phyloP scores from a whole-genome alignment of 1,139 yeast genomes.

The Hanseniaspora uvarum region DNA sequence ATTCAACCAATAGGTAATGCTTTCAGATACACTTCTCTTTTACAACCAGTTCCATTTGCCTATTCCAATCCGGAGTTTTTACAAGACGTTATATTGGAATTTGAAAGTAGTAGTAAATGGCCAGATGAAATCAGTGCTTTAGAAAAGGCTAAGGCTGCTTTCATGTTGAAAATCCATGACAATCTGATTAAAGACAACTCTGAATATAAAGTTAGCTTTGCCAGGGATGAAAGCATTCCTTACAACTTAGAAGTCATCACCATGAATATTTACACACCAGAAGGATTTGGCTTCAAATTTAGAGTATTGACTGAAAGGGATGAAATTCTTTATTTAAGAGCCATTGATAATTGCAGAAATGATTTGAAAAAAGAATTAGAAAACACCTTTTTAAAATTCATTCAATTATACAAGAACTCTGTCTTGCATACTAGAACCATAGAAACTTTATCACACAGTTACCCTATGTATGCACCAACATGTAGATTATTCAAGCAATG shows the following conservation, averaged over 20 bases:
- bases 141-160: conserved; percentile 85
- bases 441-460: conserved; percentile 59
- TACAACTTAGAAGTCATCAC: conserved; percentile 50
- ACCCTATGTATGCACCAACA: conserved; percentile 66
- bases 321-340: conserved; percentile 59
- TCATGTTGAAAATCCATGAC: conserved; percentile 63
- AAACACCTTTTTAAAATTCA: conserved; percentile 52
- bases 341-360: conserved; percentile 49
- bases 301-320: conserved; percentile 74
- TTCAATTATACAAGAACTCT: conserved; percentile 55
- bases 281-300: conserved; percentile 73
- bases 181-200: conserved; percentile 38
- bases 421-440: conserved; percentile 78
- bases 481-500: conserved; percentile 79
- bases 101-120: conserved; percentile 88
- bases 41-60: conserved; percentile 78
- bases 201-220: conserved; percentile 48
- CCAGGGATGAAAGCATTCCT: conserved; percentile 58
- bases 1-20: conserved; percentile 64
- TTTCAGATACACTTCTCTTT: conserved; percentile 60
- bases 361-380: conserved; percentile 53
- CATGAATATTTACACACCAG: conserved; percentile 65
- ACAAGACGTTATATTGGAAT: conserved; percentile 71
- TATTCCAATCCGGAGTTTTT: conserved; percentile 66
- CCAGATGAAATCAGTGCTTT: conserved; percentile 81